Percentiles rank a stretch among this genome's conserved stretches.
Conservation (phyloP, 306 rosid species). For the Cicer yamashitae region DNA sequence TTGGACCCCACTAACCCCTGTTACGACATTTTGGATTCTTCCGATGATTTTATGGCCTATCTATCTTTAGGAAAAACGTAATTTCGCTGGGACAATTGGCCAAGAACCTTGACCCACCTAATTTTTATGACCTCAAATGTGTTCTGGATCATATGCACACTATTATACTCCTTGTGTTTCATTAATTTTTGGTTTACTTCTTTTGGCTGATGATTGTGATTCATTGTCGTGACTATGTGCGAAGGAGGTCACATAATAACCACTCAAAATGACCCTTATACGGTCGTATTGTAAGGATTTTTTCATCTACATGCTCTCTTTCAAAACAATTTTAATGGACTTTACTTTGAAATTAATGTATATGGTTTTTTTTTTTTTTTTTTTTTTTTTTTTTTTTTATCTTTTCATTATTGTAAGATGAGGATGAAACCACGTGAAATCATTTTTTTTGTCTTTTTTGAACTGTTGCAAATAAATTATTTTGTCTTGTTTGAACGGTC, state of each 20-base stretch:
- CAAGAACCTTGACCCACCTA: slow-evolving; percentile 39
- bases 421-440: too few species aligned
- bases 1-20: slow-evolving; percentile 51
- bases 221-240: not conserved
- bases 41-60: slow-evolving; percentile 37
- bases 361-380: too few species aligned
- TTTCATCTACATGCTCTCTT: too few species aligned
- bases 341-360: too few species aligned
- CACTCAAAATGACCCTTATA: not conserved
- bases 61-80: slow-evolving; percentile 32
- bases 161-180: not conserved
- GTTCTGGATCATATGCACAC: slow-evolving; percentile 24
- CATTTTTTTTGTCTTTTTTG: too few species aligned
- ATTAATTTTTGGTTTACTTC: not conserved
- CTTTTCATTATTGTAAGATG: too few species aligned
- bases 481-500: too few species aligned
- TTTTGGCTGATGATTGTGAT: not conserved
- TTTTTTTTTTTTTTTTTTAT: too few species aligned
- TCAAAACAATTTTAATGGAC: too few species aligned
- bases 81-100: not conserved
- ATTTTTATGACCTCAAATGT: not conserved
- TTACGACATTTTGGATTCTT: slow-evolving; percentile 32
- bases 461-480: too few species aligned
- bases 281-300: not conserved
- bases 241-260: not conserved